These are phyloP conservation scores for Amoebophrya sp. DNA, from an alignment of 169 alveolate genomes.

Conservation along the genomic window DNA sequence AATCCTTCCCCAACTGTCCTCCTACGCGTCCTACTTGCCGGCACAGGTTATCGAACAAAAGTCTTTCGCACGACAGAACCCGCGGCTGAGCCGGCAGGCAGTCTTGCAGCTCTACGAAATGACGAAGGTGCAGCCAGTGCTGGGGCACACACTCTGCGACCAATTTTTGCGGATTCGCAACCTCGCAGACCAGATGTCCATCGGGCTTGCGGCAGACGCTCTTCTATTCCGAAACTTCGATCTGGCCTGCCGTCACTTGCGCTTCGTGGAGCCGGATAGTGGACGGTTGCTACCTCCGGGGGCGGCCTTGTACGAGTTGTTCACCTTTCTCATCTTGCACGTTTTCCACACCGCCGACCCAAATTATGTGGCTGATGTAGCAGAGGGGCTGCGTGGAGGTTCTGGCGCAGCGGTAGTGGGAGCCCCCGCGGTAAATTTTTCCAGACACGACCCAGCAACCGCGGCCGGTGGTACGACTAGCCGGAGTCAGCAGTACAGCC, in stretches of 20 bases:
- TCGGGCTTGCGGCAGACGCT: background rate
- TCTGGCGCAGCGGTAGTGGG: no score
- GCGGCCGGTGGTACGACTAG: no score
- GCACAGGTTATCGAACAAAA: background rate
- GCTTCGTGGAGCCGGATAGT: background rate
- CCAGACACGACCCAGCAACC: no score
- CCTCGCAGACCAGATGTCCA: background rate
- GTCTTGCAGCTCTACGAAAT: background rate
- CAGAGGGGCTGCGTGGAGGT: no score
- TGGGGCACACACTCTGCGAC: background rate
- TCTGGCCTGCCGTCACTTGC: background rate
- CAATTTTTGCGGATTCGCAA: background rate
- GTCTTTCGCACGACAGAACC: background rate
- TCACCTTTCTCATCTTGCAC: background rate
- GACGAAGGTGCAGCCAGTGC: background rate
- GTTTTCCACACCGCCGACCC: background rate
- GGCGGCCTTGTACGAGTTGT: conserved; percentile 6
- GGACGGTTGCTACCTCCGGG: background rate
- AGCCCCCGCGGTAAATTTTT: no score
- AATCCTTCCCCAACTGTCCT: background rate
- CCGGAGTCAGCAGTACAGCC: no score
- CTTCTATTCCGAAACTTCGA: background rate
- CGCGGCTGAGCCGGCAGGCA: background rate
- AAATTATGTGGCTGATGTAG: background rate
- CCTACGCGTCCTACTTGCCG: background rate